A percentile compares a stretch with the other conserved stretches of the same genome.
Conservation (phyloP, 2,329 filamentous ascomycete genomes). For the Colletotrichum graminicola region DNA sequence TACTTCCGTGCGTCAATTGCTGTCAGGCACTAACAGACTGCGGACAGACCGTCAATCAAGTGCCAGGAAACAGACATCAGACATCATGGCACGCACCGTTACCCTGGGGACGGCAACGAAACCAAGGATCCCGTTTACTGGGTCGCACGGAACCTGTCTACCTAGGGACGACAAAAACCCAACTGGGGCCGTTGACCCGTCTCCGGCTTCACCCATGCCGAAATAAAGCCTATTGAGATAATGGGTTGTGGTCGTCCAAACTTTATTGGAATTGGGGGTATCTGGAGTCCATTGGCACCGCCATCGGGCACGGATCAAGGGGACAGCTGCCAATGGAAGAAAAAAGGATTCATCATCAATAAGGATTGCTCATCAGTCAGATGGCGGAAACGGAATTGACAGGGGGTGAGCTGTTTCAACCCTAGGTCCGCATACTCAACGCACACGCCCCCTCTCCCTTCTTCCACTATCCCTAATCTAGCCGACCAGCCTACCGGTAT, state of each 20-base stretch:
- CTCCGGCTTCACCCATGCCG: conserved; percentile 29
- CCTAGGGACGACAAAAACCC: conserved; percentile 29
- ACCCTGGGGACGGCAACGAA: conserved; percentile 25
- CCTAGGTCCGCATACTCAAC: background rate
- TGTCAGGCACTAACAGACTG: background rate
- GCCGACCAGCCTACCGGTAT: conserved; percentile 9
- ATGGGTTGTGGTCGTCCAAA: conserved; percentile 18
- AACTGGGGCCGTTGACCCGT: conserved; percentile 5
- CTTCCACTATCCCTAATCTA: background rate
- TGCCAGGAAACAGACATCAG: conserved; percentile 2
- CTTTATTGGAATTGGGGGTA: background rate
- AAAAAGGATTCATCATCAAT: conserved; percentile 20
- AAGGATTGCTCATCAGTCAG: conserved; percentile 37
- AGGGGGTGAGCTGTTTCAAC: conserved; percentile 5
- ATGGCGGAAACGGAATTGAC: conserved; percentile 3
- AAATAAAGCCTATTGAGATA: conserved; percentile 21
- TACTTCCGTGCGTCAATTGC: conserved; percentile 11
- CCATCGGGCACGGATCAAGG: conserved; percentile 16
- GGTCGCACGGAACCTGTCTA: conserved; percentile 22
- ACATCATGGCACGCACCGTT: conserved; percentile 13
- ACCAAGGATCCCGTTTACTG: background rate
- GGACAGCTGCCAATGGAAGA: conserved; percentile 16
- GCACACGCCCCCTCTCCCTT: conserved; percentile 1
- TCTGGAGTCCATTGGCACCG: conserved; percentile 37
- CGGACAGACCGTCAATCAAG: background rate